phyloP scores from a whole-genome alignment of 768 basidiomycete species.

The Solioccasus polychromus region DNA sequence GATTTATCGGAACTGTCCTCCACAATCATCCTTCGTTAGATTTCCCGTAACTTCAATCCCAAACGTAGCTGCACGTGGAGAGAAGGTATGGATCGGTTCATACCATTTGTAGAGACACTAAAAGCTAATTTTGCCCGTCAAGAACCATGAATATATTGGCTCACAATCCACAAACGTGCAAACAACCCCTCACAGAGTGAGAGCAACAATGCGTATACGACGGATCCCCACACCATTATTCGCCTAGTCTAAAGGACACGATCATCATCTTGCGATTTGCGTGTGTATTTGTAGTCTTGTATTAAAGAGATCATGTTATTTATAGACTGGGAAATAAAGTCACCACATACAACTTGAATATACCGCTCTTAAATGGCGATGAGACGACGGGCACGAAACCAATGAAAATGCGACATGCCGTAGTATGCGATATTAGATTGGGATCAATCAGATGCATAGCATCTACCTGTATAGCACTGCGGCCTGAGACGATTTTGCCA shows the following conservation, averaged over 20 bases:
- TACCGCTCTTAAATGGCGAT: too few relatives aligned
- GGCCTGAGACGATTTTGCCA: too few relatives aligned
- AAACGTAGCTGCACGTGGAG: neutral
- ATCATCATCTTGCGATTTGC: neutral
- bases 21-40: neutral
- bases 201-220: neutral
- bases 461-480: too few relatives aligned
- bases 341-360: too few relatives aligned
- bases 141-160: neutral
- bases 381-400: too few relatives aligned
- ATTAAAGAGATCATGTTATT: neutral
- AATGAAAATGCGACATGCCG: too few relatives aligned
- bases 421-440: too few relatives aligned
- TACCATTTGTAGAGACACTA: neutral
- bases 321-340: too few relatives aligned
- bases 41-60: conserved; percentile 9
- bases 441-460: too few relatives aligned
- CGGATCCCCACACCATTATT: neutral
- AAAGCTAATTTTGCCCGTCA: neutral
- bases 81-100: conserved; percentile 2
- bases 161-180: neutral
- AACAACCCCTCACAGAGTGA: neutral
- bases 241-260: too few relatives aligned
- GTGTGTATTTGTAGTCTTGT: neutral
- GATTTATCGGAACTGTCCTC: conserved; percentile 11